Evolutionary conservation across 192 early-diverging fungal species (phyloP), one percentile per base, ranked within the genome.

Genomic region (Kickxella alabastrina): DNA sequence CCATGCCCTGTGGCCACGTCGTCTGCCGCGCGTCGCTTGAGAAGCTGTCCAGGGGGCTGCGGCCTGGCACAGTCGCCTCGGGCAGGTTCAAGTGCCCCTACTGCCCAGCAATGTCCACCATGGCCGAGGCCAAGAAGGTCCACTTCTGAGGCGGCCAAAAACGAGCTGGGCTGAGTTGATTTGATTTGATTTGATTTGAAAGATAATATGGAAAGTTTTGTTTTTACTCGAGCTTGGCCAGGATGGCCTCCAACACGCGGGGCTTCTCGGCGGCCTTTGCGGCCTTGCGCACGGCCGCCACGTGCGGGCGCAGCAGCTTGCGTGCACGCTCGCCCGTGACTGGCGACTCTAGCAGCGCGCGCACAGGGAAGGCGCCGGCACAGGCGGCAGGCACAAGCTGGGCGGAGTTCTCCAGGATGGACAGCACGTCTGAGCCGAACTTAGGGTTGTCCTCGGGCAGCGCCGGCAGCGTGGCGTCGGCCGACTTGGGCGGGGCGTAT

Each of bases 1-100:
- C 92, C 89, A 84, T 99, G 87, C 78, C 79, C 2, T 99, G 97
- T 68, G 97, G 97, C 12, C 97, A 99, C 62, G 92, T 98, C 0
- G 85, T 99, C 27, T 92, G 89, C 75, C 85, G 89, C 59, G 96
- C 93, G 57, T 90, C 88, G 65, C 72, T 99, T 48, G 75, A 79
- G 7, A 82, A 90, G 52, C 81, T 99, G 17, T 80, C 88, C 27
- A 87, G 89, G 52, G 87, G 86, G 13, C 75, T 69, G 36, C 64
- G 80, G 54, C 81, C 80, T 8, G 79, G 58, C 38, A 56, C 49
- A 4, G 52, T 56, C 10, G 65, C 64, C 10, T 65, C 54, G 17
- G 64, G 65, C 28, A 59, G 90, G 32, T 93, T 98, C 78, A 99
- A 99, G 61, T 99, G 97, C 59, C 95, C 95, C 12, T 99, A 99